Percentiles rank a stretch among this genome's conserved stretches.
Evolutionary conservation across 2,329 filamentous ascomycete genomes (phyloP).

Genomic region (Monilinia aucupariae): DNA sequence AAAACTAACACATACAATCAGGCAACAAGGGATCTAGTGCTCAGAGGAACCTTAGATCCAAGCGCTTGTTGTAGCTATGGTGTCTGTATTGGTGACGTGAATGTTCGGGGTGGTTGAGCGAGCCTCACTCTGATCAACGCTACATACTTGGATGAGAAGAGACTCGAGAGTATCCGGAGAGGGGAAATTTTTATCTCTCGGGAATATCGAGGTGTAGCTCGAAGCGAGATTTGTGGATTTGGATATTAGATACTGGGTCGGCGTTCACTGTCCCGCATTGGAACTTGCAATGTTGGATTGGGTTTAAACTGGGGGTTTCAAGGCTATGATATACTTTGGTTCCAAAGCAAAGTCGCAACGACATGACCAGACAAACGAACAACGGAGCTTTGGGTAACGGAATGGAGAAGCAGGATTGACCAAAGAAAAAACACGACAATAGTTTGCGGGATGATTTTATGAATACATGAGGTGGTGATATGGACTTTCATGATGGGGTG

Average conservation of each 20-base stretch:
- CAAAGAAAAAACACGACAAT: neutral
- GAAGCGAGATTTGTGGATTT: neutral
- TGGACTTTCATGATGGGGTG: neutral
- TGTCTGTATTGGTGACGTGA: constrained; percentile 1
- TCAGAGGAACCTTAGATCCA: constrained; percentile 12
- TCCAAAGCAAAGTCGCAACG: neutral
- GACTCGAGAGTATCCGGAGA: neutral
- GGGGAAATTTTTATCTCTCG: neutral
- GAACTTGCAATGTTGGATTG: neutral
- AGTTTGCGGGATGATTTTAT: neutral
- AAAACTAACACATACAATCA: constrained; percentile 2
- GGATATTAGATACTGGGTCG: neutral
- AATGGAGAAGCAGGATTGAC: neutral
- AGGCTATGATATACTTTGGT: neutral
- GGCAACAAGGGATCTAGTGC: constrained; percentile 16
- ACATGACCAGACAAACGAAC: neutral
- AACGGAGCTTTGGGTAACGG: neutral
- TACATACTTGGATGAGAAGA: neutral
- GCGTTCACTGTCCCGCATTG: neutral
- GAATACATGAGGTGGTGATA: neutral
- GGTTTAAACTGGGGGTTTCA: neutral
- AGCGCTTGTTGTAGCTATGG: constrained; percentile 16
- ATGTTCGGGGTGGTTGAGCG: constrained; percentile 8
- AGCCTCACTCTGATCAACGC: neutral
- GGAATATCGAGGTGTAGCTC: neutral